Percentiles rank a stretch among this genome's conserved stretches.
Conservation (phyloP, 2,329 filamentous ascomycete genomes). For the Colletotrichum lindemuthianum region DNA sequence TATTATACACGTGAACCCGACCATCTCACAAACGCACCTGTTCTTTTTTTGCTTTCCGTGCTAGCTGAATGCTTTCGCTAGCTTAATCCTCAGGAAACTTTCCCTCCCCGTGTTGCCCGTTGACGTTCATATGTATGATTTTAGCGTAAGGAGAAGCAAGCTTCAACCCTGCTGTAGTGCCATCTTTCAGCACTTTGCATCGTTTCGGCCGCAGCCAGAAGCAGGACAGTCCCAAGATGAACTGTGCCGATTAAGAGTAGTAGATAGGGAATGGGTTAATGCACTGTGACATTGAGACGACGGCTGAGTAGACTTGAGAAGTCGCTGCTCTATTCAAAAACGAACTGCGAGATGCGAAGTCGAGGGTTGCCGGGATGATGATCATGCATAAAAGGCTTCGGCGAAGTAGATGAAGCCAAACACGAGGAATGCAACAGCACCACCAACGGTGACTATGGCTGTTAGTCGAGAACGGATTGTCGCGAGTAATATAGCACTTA, state of each 20-base stretch:
- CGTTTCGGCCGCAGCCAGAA: background rate
- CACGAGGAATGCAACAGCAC: conserved; percentile 86
- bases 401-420: conserved; percentile 93
- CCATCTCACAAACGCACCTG: background rate
- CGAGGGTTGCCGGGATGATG: background rate
- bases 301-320: conserved; percentile 10
- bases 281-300: background rate
- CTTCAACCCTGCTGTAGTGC: conserved; percentile 5
- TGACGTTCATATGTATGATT: conserved; percentile 18
- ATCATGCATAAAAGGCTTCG: conserved; percentile 74
- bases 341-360: conserved; percentile 1
- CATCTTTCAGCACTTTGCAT: conserved; percentile 18
- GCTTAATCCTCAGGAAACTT: background rate
- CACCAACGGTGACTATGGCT: conserved; percentile 84
- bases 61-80: conserved; percentile 13
- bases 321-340: conserved; percentile 26
- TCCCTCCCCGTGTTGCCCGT: background rate
- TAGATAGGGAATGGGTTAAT: conserved; percentile 17
- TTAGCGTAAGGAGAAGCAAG: conserved; percentile 13
- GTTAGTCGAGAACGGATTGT: conserved; percentile 38
- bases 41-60: conserved; percentile 17
- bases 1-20: conserved; percentile 23
- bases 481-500: conserved; percentile 63
- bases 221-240: background rate
- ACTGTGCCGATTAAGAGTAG: conserved; percentile 17